phyloP scores from a whole-genome alignment of 2,329 filamentous ascomycete species.

The Triangularia verruculosa region DNA sequence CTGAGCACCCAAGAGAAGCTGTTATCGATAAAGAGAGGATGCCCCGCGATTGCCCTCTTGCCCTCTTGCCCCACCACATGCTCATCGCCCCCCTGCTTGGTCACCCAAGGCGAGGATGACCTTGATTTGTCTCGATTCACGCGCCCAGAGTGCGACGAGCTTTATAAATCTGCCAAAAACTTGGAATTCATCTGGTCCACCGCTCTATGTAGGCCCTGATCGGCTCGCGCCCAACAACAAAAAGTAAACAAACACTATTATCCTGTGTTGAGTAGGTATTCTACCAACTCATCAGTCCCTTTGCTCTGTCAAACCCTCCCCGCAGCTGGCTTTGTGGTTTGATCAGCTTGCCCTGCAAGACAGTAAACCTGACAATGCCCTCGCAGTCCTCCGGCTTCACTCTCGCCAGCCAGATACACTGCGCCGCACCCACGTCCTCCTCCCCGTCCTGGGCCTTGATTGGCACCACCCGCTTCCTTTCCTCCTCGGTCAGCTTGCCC shows the following conservation, averaged over 20 bases:
- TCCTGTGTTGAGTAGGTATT: not conserved
- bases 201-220: not conserved
- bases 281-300: constrained; percentile 83
- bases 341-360: constrained; percentile 89
- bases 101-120: not conserved
- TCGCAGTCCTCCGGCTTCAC: constrained; percentile 87
- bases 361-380: constrained; percentile 83
- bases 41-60: constrained; percentile 7
- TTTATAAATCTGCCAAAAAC: not conserved
- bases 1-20: not conserved
- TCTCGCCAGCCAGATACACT: constrained; percentile 90
- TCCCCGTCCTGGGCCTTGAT: constrained; percentile 26
- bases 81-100: no score
- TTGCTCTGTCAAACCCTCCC: constrained; percentile 84
- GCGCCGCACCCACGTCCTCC: constrained; percentile 61
- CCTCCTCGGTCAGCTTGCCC: constrained; percentile 30
- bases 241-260: not conserved
- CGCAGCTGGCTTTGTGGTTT: constrained; percentile 83
- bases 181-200: not conserved
- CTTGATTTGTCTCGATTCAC: not conserved
- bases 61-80: constrained; percentile 7
- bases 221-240: not conserved
- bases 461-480: not conserved
- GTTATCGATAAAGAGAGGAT: not conserved
- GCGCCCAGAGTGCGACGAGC: no score